phyloP scores from a whole-genome alignment of 257 asterid genomes.

The Hygrophila difformis region DNA sequence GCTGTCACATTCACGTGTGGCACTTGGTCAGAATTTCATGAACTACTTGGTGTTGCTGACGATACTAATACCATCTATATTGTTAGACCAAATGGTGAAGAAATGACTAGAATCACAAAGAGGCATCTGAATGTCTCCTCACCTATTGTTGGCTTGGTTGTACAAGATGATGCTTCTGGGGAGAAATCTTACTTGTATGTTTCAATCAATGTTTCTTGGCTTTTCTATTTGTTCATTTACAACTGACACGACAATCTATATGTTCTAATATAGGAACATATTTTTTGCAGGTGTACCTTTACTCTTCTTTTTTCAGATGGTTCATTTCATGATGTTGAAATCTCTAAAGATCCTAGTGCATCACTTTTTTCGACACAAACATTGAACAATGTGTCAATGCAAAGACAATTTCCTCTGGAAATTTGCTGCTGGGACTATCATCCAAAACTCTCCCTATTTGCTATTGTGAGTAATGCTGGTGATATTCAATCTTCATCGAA shows the following conservation, averaged over 20 bases:
- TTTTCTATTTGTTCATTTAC: slow-evolving; percentile 18
- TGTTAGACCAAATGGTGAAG: slow-evolving; percentile 83
- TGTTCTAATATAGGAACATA: slow-evolving; percentile 18
- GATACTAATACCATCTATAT: slow-evolving; percentile 55
- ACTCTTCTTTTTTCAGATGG: slow-evolving; percentile 74
- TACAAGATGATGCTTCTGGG: slow-evolving; percentile 43
- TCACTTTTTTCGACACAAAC: slow-evolving; percentile 48
- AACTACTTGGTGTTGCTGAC: slow-evolving; percentile 84
- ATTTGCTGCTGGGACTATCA: slow-evolving; percentile 77
- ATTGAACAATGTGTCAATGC: slow-evolving; percentile 30
- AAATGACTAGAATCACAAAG: slow-evolving; percentile 70
- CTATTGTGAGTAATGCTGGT: slow-evolving; percentile 44
- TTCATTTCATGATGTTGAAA: slow-evolving; percentile 69
- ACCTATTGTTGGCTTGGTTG: slow-evolving; percentile 69
- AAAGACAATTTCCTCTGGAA: slow-evolving; percentile 45
- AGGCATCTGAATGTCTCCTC: slow-evolving; percentile 51
- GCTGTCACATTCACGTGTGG: slow-evolving; percentile 49
- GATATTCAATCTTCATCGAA: slow-evolving; percentile 27
- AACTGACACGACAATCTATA: slow-evolving; percentile 11
- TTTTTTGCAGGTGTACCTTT: slow-evolving; percentile 71
- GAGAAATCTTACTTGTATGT: slow-evolving; percentile 70
- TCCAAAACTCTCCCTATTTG: slow-evolving; percentile 45
- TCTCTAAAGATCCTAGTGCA: slow-evolving; percentile 77
- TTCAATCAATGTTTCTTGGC: slow-evolving; percentile 6
- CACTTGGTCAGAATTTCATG: slow-evolving; percentile 93